A percentile compares a stretch with the other conserved stretches of the same genome.
These are phyloP conservation scores for Talaromyces sp. DNA, from an alignment of 2,329 filamentous ascomycete species.

Conservation along the genomic window DNA sequence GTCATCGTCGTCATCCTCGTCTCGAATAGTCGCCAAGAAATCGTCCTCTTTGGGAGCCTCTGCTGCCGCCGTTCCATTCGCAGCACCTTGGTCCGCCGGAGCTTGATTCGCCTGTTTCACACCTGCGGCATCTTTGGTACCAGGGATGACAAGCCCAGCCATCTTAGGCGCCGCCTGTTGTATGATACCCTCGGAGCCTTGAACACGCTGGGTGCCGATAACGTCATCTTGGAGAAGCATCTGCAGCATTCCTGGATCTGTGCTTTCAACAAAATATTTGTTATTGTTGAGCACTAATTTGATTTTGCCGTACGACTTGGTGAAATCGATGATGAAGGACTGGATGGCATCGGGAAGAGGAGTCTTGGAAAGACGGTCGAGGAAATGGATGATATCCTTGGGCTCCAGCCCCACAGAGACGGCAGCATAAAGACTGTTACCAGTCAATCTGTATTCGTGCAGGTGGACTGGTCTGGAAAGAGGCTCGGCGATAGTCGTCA, in stretches of 20 bases:
- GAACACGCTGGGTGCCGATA: conserved; percentile 73
- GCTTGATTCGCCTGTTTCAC: conserved; percentile 63
- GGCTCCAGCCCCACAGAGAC: conserved; percentile 90
- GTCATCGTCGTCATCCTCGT: conserved; percentile 78
- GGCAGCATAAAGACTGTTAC: conserved; percentile 90
- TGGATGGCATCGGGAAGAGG: conserved; percentile 75
- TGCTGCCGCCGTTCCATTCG: conserved; percentile 31
- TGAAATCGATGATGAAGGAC: conserved; percentile 74
- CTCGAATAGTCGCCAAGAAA: conserved; percentile 62
- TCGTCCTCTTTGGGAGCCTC: conserved; percentile 53
- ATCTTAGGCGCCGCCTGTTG: conserved; percentile 80
- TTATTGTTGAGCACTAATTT: conserved; percentile 93
- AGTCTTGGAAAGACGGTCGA: conserved; percentile 85
- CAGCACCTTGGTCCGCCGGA: conserved; percentile 19
- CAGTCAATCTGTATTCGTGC: conserved; percentile 88
- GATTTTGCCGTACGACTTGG: conserved; percentile 88
- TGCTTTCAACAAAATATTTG: conserved; percentile 88
- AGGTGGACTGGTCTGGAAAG: conserved; percentile 82
- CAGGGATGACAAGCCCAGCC: conserved; percentile 82
- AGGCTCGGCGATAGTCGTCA: conserved; percentile 93
- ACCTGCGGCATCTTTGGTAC: conserved; percentile 87
- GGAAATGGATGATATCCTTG: conserved; percentile 79
- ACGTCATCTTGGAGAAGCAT: conserved; percentile 76
- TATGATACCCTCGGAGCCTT: conserved; percentile 66
- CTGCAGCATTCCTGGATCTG: conserved; percentile 79